These are phyloP conservation scores for Misopates orontium DNA, from an alignment of 257 asterid species.

Conservation along the genomic window DNA sequence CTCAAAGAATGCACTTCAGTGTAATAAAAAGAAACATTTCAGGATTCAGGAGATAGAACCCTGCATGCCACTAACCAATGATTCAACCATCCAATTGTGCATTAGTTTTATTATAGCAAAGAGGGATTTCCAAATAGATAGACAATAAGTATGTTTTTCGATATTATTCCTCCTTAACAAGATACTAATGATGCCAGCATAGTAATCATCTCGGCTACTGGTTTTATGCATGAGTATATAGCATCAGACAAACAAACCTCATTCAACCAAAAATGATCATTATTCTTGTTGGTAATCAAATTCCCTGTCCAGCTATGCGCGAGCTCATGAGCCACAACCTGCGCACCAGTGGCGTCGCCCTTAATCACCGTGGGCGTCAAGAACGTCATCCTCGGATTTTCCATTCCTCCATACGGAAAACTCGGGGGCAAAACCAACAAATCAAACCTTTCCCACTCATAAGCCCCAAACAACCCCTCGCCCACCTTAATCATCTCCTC, in stretches of 20 bases:
- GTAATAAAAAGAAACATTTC: background rate
- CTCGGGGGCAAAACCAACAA: conserved; percentile 95
- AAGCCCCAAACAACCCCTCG: conserved; percentile 82
- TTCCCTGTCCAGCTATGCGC: conserved; percentile 99
- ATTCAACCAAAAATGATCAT: conserved; percentile 97
- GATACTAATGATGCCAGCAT: background rate
- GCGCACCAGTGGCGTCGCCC: conserved; percentile 84
- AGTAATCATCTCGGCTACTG: background rate
- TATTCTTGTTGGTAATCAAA: conserved; percentile 89
- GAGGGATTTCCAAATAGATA: too few relatives aligned
- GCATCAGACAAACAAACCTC: conserved; percentile 54
- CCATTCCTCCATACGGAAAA: conserved; percentile 97
- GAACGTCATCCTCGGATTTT: conserved; percentile 92
- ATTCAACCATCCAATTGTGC: background rate
- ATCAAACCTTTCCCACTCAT: conserved; percentile 98
- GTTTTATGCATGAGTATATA: conserved; percentile 11
- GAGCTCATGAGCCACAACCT: conserved; percentile 96
- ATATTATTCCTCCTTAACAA: background rate
- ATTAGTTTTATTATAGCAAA: background rate
- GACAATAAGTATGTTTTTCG: background rate
- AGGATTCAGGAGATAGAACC: conserved; percentile 13
- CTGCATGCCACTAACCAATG: background rate
- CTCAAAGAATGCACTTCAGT: background rate
- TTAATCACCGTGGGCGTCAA: conserved; percentile 92
- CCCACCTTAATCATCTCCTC: conserved; percentile 93